phyloP scores from a whole-genome alignment of 306 rosid species.

The Malus domestica region DNA sequence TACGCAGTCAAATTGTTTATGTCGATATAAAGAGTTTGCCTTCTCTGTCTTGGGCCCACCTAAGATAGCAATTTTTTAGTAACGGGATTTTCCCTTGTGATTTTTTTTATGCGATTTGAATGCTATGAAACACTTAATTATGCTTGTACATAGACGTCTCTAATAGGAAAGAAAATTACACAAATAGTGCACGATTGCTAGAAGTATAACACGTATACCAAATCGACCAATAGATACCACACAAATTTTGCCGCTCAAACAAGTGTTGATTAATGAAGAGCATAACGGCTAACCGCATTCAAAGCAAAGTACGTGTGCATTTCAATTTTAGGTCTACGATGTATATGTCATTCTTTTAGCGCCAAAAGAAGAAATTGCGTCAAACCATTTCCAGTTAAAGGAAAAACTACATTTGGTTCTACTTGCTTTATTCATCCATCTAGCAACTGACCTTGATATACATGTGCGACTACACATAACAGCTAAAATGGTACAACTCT shows the following conservation, averaged over 20 bases:
- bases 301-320: neutral
- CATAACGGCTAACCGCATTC: neutral
- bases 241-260: neutral
- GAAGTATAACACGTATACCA: neutral
- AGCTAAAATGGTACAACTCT: constrained; percentile 8
- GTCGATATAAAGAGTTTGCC: too few species aligned
- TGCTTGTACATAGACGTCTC: neutral
- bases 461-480: constrained; percentile 9
- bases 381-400: neutral
- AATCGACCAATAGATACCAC: neutral
- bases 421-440: constrained; percentile 3
- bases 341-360: neutral
- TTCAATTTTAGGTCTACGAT: neutral
- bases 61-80: too few species aligned
- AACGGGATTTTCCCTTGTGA: too few species aligned
- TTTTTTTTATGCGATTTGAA: too few species aligned
- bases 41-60: too few species aligned
- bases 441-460: constrained; percentile 1
- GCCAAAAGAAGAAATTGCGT: neutral
- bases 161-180: neutral
- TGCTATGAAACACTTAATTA: too few species aligned
- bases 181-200: neutral
- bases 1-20: neutral
- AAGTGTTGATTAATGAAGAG: neutral
- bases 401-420: neutral